Evolutionary conservation across 2,329 filamentous ascomycete species (phyloP).

Genomic region (Hortaea werneckii): DNA sequence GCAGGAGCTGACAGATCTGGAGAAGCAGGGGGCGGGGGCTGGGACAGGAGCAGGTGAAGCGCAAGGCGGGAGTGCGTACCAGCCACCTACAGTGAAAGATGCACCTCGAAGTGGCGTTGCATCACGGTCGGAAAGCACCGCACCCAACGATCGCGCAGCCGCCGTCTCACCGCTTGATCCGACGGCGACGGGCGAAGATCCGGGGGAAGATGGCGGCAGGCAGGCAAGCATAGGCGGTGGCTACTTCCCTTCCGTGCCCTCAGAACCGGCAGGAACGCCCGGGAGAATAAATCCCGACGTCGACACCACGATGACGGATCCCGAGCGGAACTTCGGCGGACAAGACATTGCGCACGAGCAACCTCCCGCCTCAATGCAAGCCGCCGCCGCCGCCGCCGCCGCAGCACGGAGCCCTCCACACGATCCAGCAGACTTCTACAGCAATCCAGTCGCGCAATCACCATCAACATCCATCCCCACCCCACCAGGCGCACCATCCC

Average conservation of each 20-base stretch:
- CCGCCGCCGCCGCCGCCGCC: background rate
- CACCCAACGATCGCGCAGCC: slow-evolving; percentile 8
- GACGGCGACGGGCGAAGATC: slow-evolving; percentile 23
- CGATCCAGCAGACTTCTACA: background rate
- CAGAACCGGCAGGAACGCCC: slow-evolving; percentile 19
- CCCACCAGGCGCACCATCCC: background rate
- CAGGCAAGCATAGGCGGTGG: slow-evolving; percentile 45
- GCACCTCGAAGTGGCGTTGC: slow-evolving; percentile 47
- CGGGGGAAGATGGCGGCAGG: slow-evolving; percentile 15
- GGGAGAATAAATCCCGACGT: background rate
- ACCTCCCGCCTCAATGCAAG: background rate
- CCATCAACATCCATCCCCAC: background rate
- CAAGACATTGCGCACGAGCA: background rate
- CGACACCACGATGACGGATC: background rate
- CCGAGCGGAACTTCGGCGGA: background rate
- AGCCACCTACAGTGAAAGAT: slow-evolving; percentile 49
- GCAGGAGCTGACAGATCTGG: slow-evolving; percentile 15
- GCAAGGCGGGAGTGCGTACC: slow-evolving; percentile 14
- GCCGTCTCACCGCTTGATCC: slow-evolving; percentile 43
- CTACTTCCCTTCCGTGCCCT: slow-evolving; percentile 47
- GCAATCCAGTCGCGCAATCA: background rate
- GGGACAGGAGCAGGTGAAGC: slow-evolving; percentile 1
- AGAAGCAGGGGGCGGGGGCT: slow-evolving; percentile 3
- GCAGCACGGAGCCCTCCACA: background rate
- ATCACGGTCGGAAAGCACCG: slow-evolving; percentile 18